Percentiles rank a stretch among this genome's conserved stretches.
Evolutionary conservation across 805 yeast genomes (phyloP).

Genomic region (Jamesozyma piceae): DNA sequence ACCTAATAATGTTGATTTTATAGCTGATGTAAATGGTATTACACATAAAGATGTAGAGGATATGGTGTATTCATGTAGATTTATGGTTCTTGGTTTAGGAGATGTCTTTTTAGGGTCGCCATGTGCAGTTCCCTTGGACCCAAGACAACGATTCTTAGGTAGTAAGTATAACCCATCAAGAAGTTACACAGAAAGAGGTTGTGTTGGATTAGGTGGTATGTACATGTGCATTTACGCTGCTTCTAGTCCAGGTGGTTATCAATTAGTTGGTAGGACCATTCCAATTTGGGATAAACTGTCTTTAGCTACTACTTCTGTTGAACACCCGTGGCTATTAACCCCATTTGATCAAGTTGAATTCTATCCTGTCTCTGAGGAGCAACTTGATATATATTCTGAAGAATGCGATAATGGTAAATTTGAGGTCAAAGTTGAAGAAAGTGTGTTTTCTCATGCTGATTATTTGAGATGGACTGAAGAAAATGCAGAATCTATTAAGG

Average conservation of each 20-base stretch:
- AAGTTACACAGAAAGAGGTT: slow-evolving; percentile 92
- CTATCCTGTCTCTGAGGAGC: slow-evolving; percentile 82
- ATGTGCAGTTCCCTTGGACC: slow-evolving; percentile 96
- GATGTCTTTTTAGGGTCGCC: slow-evolving; percentile 98
- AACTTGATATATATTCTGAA: slow-evolving; percentile 60
- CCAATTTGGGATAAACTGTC: slow-evolving; percentile 96
- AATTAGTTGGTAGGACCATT: slow-evolving; percentile 89
- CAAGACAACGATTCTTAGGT: slow-evolving; percentile 87
- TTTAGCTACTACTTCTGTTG: slow-evolving; percentile 53
- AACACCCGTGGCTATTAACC: slow-evolving; percentile 79
- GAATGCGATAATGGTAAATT: slow-evolving; percentile 76
- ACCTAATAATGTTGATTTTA: slow-evolving; percentile 93
- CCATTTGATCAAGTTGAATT: slow-evolving; percentile 94
- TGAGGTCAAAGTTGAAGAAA: slow-evolving; percentile 61
- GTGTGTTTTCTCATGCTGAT: slow-evolving; percentile 72
- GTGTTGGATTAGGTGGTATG: slow-evolving; percentile 97
- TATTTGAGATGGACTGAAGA: slow-evolving; percentile 72
- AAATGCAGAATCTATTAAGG: slow-evolving; percentile 62
- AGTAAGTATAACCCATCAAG: slow-evolving; percentile 94
- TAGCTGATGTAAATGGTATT: slow-evolving; percentile 80
- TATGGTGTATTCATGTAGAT: slow-evolving; percentile 81
- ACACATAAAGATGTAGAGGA: slow-evolving; percentile 67
- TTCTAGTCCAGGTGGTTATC: slow-evolving; percentile 98
- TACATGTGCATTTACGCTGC: slow-evolving; percentile 97
- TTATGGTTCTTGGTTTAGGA: slow-evolving; percentile 88